Percentiles rank a stretch among this genome's conserved stretches.
Conservation (phyloP, 2,329 filamentous ascomycete species). For the Pseudogymnoascus sp. region DNA sequence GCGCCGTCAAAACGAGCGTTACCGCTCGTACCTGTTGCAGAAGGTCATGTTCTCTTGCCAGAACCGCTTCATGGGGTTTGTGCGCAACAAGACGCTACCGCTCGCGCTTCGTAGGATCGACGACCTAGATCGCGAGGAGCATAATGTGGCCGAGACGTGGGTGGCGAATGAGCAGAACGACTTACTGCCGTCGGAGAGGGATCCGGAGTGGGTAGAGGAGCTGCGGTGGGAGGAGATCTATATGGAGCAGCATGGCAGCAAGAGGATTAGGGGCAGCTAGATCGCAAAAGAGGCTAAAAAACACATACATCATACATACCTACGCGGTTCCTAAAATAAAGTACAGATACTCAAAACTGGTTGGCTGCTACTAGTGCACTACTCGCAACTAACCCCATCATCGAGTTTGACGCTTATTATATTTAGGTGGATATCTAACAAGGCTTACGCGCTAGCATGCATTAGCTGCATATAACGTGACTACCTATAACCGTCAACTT, state of each 20-base stretch:
- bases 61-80: constrained; percentile 20
- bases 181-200: too few relatives aligned
- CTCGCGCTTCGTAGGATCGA: constrained; percentile 22
- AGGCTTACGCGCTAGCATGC: not conserved
- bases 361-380: not conserved
- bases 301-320: too few relatives aligned
- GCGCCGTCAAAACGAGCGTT: constrained; percentile 20
- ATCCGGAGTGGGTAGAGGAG: not conserved
- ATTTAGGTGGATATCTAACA: not conserved
- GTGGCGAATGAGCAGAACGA: not conserved
- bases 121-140: not conserved
- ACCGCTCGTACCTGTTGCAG: constrained; percentile 21
- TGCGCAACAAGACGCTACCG: constrained; percentile 19
- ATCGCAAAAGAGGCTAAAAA: too few relatives aligned
- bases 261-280: not conserved
- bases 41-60: constrained; percentile 24
- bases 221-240: not conserved
- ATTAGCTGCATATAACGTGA: not conserved
- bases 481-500: not conserved
- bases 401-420: not conserved
- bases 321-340: not conserved
- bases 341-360: not conserved
- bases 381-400: not conserved
- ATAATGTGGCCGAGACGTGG: not conserved
- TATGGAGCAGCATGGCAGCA: not conserved